A percentile compares a stretch with the other conserved stretches of the same genome.
These are phyloP conservation scores for Calocybe gangraenosa DNA, from an alignment of 768 basidiomycete genomes.

Conservation along the genomic window DNA sequence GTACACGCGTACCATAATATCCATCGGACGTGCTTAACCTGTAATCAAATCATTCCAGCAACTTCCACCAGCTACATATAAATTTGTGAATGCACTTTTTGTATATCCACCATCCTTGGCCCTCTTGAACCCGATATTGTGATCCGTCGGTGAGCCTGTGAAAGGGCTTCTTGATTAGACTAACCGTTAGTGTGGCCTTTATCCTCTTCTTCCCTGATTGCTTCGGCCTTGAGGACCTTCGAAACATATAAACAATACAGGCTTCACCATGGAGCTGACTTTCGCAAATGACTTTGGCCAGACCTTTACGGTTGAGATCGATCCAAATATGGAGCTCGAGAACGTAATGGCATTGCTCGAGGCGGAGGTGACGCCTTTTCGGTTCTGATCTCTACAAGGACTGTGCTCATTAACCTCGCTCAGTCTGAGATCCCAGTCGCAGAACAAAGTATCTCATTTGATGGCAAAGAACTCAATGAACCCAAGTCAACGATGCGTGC, in stretches of 20 bases:
- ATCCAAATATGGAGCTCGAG: constrained; percentile 86
- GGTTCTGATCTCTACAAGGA: constrained; percentile 1
- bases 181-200: neutral
- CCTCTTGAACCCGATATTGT: constrained; percentile 1
- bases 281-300: constrained; percentile 68
- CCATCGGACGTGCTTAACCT: constrained; percentile 13
- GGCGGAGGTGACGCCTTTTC: constrained; percentile 68
- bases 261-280: constrained; percentile 58
- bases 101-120: neutral
- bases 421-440: constrained; percentile 70
- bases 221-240: neutral
- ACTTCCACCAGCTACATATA: constrained; percentile 11
- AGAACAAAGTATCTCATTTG: constrained; percentile 72
- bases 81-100: neutral
- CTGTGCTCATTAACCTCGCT: neutral
- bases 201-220: neutral
- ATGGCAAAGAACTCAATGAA: constrained; percentile 61
- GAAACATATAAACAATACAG: neutral
- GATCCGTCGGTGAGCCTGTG: constrained; percentile 6
- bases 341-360: constrained; percentile 93
- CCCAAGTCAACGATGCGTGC: constrained; percentile 65
- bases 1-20: constrained; percentile 7
- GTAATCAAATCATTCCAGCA: constrained; percentile 18
- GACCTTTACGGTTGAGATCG: constrained; percentile 73
- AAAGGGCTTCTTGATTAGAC: constrained; percentile 6